Percentiles rank a stretch among this genome's conserved stretches.
Evolutionary conservation across 345 rosid species (phyloP).

Genomic region (Gossypium rotundifolium): DNA sequence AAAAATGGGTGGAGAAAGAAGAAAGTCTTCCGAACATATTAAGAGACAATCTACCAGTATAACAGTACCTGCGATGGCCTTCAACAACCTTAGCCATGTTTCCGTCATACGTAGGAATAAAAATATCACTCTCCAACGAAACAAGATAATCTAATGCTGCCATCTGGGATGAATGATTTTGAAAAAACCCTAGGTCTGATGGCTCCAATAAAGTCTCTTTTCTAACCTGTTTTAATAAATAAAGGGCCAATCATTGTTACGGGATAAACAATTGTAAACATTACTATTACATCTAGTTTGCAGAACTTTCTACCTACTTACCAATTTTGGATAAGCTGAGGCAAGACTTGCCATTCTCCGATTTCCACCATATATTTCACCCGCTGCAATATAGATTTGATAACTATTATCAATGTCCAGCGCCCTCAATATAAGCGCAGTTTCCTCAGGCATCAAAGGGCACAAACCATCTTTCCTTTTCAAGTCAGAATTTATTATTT

Average conservation of each 20-base stretch:
- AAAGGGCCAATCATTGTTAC: neutral
- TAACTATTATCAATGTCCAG: slow-evolving; percentile 64
- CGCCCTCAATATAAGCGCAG: slow-evolving; percentile 64
- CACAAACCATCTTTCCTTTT: slow-evolving; percentile 84
- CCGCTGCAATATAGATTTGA: slow-evolving; percentile 79
- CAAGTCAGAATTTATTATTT: slow-evolving; percentile 68
- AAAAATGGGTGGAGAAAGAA: neutral
- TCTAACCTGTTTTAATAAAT: slow-evolving; percentile 52
- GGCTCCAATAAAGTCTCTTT: slow-evolving; percentile 71
- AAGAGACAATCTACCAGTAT: neutral
- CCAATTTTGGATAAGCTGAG: slow-evolving; percentile 64
- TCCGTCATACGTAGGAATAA: slow-evolving; percentile 92
- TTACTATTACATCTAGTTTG: neutral
- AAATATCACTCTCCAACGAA: slow-evolving; percentile 87
- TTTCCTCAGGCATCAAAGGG: slow-evolving; percentile 90
- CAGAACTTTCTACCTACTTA: slow-evolving; percentile 27
- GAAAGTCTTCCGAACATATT: neutral
- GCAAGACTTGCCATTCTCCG: slow-evolving; percentile 69
- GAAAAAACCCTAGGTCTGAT: slow-evolving; percentile 63
- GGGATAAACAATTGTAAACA: neutral
- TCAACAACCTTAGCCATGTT: slow-evolving; percentile 99
- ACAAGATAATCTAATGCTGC: slow-evolving; percentile 97
- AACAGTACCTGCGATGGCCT: slow-evolving; percentile 88
- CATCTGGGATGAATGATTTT: slow-evolving; percentile 84
- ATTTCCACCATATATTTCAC: slow-evolving; percentile 74